phyloP scores from a whole-genome alignment of 2,329 filamentous ascomycete species.

The Pseudomassariella vexata region DNA sequence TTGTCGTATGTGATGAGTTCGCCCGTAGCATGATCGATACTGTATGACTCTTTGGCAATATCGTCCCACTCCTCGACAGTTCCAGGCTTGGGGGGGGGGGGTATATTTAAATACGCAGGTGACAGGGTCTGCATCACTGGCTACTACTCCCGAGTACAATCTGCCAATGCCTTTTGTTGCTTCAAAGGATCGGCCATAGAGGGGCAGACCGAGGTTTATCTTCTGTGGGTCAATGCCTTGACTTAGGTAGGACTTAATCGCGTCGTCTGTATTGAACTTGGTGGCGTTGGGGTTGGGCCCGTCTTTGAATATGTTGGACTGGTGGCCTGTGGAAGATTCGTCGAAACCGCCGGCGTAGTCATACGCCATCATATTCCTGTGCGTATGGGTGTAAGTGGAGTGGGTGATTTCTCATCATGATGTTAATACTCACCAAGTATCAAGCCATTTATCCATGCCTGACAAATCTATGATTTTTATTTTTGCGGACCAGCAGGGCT shows the following conservation, averaged over 20 bases:
- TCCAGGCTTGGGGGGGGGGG: conserved; percentile 57
- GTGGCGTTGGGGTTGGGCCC: conserved; percentile 48
- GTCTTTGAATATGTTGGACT: conserved; percentile 61
- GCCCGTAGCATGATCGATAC: conserved; percentile 53
- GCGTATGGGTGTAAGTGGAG: too few species aligned
- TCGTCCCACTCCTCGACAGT: conserved; percentile 52
- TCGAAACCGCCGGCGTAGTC: conserved; percentile 69
- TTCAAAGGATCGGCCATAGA: conserved; percentile 74
- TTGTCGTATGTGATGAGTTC: conserved; percentile 70
- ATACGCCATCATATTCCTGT: conserved; percentile 59
- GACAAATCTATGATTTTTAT: conserved; percentile 44
- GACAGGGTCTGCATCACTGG: conserved; percentile 52
- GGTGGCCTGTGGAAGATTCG: conserved; percentile 54
- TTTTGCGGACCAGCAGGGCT: conserved; percentile 41
- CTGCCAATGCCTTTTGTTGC: conserved; percentile 62
- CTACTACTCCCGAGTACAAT: conserved; percentile 57
- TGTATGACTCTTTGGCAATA: conserved; percentile 60
- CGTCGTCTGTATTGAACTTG: conserved; percentile 62
- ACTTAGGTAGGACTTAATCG: conserved; percentile 57
- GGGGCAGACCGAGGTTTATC: conserved; percentile 69
- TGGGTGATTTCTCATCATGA: too few species aligned
- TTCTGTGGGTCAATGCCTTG: conserved; percentile 56
- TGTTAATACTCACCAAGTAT: conserved; percentile 43
- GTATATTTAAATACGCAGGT: conserved; percentile 72
- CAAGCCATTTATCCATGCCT: conserved; percentile 51